A percentile compares a stretch with the other conserved stretches of the same genome.
phyloP scores from a whole-genome alignment of 148 eudicot genomes.

The Arbutus unedo region DNA sequence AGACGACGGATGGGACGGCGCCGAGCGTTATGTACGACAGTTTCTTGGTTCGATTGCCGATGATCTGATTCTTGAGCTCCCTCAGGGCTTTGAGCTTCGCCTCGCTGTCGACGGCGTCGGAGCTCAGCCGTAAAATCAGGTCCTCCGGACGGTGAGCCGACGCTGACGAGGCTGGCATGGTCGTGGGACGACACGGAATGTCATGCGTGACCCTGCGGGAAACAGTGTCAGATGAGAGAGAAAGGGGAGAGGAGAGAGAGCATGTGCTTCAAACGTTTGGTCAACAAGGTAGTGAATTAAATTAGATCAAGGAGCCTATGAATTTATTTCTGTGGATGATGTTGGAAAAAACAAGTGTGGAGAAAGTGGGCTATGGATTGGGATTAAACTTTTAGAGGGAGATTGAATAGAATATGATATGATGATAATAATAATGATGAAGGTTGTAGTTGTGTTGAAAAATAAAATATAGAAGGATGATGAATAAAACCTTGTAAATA shows the following conservation, averaged over 20 bases:
- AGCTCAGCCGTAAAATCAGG: conserved; percentile 52
- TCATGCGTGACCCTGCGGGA: conserved; percentile 15
- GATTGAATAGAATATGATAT: not conserved
- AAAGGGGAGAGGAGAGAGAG: not conserved
- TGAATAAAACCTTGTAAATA: not conserved
- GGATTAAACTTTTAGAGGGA: not conserved
- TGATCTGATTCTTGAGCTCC: conserved; percentile 88
- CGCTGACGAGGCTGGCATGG: conserved; percentile 56
- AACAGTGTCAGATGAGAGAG: not conserved
- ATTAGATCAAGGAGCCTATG: not conserved
- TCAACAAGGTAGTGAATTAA: not conserved
- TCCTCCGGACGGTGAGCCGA: conserved; percentile 50
- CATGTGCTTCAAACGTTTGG: not conserved
- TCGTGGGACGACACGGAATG: conserved; percentile 28
- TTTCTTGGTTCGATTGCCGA: conserved; percentile 92
- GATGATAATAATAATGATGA: not conserved
- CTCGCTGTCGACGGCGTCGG: conserved; percentile 34
- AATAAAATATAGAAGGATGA: not conserved
- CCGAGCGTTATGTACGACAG: conserved; percentile 66
- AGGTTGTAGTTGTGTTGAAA: no score
- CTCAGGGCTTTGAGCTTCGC: conserved; percentile 69
- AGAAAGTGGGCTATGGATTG: not conserved
- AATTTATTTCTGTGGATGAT: not conserved
- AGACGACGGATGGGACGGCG: conserved; percentile 68
- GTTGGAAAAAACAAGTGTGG: not conserved